A percentile compares a stretch with the other conserved stretches of the same genome.
phyloP scores from a whole-genome alignment of 2,329 filamentous ascomycete genomes.

The Hirsutella minnesotensis region DNA sequence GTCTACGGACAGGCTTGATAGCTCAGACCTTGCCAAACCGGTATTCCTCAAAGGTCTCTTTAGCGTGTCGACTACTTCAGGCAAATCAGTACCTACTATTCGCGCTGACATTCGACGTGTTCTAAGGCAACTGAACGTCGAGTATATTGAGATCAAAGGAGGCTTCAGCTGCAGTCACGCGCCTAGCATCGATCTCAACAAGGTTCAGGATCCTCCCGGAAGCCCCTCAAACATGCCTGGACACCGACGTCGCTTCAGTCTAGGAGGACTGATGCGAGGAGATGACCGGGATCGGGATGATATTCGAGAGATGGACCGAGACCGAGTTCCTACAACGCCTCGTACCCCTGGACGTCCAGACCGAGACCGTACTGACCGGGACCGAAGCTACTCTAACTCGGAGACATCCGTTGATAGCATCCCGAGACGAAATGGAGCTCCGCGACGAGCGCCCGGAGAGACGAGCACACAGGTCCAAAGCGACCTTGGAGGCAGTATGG shows the following conservation, averaged over 20 bases:
- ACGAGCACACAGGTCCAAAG: slow-evolving; percentile 87
- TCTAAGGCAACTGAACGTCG: slow-evolving; percentile 75
- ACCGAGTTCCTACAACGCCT: slow-evolving; percentile 25
- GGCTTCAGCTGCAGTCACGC: slow-evolving; percentile 83
- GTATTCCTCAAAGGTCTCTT: slow-evolving; percentile 95
- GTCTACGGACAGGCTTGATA: slow-evolving; percentile 50
- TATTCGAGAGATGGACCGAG: slow-evolving; percentile 44
- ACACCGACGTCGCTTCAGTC: slow-evolving; percentile 72
- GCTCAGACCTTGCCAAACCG: slow-evolving; percentile 76
- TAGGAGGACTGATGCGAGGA: slow-evolving; percentile 51
- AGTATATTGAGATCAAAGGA: slow-evolving; percentile 83
- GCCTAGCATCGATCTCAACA: slow-evolving; percentile 80
- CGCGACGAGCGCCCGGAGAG: slow-evolving; percentile 60
- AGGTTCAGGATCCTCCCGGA: slow-evolving; percentile 50
- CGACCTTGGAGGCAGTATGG: slow-evolving; percentile 74
- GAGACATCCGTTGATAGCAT: slow-evolving; percentile 73
- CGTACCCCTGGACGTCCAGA: slow-evolving; percentile 32
- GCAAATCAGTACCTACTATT: slow-evolving; percentile 77
- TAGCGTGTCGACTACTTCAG: slow-evolving; percentile 92
- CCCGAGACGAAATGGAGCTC: slow-evolving; percentile 37
- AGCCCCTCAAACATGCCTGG: slow-evolving; percentile 44
- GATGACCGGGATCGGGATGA: slow-evolving; percentile 61
- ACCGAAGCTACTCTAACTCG: slow-evolving; percentile 75
- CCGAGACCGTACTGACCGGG: slow-evolving; percentile 28
- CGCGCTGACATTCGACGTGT: slow-evolving; percentile 84